Evolutionary conservation across 139 green algal species (phyloP), one percentile per base, ranked within the genome.

Genomic region (Coelastrella sp.): DNA sequence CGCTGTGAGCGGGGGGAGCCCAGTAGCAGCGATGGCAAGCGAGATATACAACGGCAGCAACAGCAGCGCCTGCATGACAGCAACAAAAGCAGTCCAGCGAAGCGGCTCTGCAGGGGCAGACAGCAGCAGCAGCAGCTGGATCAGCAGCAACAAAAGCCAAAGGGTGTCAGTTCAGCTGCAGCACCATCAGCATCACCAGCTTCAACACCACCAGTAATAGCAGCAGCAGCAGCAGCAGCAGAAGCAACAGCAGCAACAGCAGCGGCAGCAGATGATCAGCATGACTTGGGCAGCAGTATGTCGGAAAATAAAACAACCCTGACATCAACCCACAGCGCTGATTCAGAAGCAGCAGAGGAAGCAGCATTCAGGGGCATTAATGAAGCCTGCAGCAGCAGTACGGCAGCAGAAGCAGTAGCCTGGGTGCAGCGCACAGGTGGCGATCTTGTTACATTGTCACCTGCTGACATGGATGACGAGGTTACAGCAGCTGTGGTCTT

Each of bases 381-480:
- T 22, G 56, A 58, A 85, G 11, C 35, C 20, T 27, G 56, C 78
- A 68, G 56, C 24, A 27, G 78, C 78, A 85, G 78, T 49, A 68
- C 4, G 20, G 66, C 7, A 22, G 66, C 84, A 17, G 86, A 90
- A 78, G 74, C 74, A 15, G 4, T 57, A 7, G 78, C 87, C 8
- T 91, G 88, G 88, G 88, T 91, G 68, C 88, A 91, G 88, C 80
- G 88, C n/a, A 84, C 19, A 4, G 88, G 88, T 9, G 88, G 88
- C 8, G 88, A 91, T 35, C 81, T 91, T 61, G 70, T 83, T 20
- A 49, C 68, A 10, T 82, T 91, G 11, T 20, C 27, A 73, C 88
- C 88, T 68, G 88, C 88, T 72, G 88, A 88, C 35, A 58, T 84
- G 68, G 81, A 88, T 6, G 88, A 91, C 27, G 88, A 91, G 24